These are phyloP conservation scores for Selenicereus undatus DNA, from an alignment of 148 eudicot genomes.

Conservation along the genomic window DNA sequence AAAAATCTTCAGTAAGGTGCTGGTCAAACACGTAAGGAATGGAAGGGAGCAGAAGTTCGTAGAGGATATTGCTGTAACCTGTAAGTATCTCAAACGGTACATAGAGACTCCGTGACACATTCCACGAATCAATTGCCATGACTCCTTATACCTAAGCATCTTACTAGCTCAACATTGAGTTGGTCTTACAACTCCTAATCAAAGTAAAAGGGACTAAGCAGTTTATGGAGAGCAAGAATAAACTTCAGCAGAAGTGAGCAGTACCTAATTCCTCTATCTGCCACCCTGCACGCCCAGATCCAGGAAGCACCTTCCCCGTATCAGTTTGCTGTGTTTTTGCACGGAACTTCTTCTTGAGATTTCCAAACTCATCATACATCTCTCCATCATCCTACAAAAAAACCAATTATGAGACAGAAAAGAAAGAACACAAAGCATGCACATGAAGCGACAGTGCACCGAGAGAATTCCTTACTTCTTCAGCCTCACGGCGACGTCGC, in stretches of 20 bases:
- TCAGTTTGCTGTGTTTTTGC: conserved; percentile 75
- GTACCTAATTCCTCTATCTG: conserved; percentile 90
- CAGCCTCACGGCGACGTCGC: conserved; percentile 87
- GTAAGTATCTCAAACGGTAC: background rate
- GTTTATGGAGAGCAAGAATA: background rate
- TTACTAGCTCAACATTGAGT: background rate
- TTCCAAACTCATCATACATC: conserved; percentile 96
- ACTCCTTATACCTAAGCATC: background rate
- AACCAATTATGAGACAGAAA: background rate
- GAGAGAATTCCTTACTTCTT: conserved; percentile 54
- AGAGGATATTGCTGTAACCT: background rate
- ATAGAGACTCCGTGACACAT: background rate
- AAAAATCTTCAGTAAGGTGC: background rate
- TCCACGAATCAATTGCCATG: background rate
- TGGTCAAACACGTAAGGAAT: background rate
- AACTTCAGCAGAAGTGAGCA: background rate
- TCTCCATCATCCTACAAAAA: conserved; percentile 90
- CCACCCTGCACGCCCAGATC: conserved; percentile 97
- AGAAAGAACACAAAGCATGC: conserved; percentile 3
- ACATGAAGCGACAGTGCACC: background rate
- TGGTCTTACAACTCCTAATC: background rate
- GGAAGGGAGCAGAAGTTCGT: background rate
- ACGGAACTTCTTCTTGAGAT: conserved; percentile 93
- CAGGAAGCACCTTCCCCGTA: conserved; percentile 55
- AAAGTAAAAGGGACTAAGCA: background rate